Evolutionary conservation across 1,284 basidiomycete genomes (phyloP).

Genomic region (Cryptococcus depauperatus): DNA sequence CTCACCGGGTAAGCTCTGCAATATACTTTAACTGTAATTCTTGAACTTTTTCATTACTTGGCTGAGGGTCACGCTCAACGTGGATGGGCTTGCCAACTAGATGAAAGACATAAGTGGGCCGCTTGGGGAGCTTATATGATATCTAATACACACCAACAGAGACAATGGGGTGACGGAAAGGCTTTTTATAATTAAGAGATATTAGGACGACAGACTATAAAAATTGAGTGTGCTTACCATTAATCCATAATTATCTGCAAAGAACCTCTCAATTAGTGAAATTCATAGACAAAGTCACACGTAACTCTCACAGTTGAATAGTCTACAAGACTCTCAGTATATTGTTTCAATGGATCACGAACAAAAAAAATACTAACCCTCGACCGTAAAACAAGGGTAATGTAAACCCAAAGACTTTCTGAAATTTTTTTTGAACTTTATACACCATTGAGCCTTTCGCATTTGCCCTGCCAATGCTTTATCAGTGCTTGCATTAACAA

Average conservation of each 20-base stretch:
- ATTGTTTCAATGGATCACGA: neutral
- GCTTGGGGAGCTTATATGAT: neutral
- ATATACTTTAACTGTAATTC: constrained; percentile 81
- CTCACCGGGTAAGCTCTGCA: constrained; percentile 74
- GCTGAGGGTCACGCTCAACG: constrained; percentile 67
- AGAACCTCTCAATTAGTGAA: neutral
- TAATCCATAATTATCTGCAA: constrained; percentile 56
- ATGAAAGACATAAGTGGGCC: neutral
- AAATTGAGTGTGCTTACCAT: constrained; percentile 36
- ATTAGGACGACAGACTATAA: too few species aligned
- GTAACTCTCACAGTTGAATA: constrained; percentile 70
- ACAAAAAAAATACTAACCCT: constrained; percentile 48
- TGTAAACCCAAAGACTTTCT: constrained; percentile 88
- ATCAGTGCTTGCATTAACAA: neutral
- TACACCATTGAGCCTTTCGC: constrained; percentile 85
- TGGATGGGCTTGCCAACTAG: constrained; percentile 80
- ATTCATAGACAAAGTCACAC: neutral
- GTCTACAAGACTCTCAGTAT: constrained; percentile 16
- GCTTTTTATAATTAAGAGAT: too few species aligned
- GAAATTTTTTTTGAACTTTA: constrained; percentile 79
- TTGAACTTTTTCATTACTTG: constrained; percentile 69
- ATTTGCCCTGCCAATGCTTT: constrained; percentile 52
- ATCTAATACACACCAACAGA: constrained; percentile 64
- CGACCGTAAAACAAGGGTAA: constrained; percentile 90
- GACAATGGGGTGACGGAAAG: constrained; percentile 88